Evolutionary conservation across 768 basidiomycete genomes (phyloP).

Genomic region (Termitomyces sp.): DNA sequence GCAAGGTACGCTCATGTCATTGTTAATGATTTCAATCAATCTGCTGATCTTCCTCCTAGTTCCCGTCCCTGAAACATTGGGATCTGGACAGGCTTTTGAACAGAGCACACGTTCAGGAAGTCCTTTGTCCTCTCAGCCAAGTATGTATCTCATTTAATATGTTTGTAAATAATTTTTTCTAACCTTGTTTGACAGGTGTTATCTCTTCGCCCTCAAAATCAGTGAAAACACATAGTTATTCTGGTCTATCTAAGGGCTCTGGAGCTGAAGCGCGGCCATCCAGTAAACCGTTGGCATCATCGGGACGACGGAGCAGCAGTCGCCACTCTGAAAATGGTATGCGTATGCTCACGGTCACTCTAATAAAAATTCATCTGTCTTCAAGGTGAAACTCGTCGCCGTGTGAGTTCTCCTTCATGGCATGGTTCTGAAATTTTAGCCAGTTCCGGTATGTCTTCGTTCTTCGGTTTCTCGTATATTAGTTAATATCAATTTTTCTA

Average conservation of each 20-base stretch:
- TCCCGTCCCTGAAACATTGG: neutral
- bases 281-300: too few species aligned
- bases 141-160: neutral
- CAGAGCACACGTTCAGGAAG: neutral
- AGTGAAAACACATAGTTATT: neutral
- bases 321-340: neutral
- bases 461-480: neutral
- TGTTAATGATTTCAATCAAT: neutral
- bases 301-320: neutral
- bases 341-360: neutral
- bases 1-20: neutral
- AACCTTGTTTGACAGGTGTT: neutral
- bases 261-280: neutral
- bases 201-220: neutral
- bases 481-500: neutral
- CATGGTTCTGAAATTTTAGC: neutral
- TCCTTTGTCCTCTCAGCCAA: neutral
- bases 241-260: neutral
- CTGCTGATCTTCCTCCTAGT: neutral
- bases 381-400: neutral
- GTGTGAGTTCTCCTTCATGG: neutral
- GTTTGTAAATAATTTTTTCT: neutral
- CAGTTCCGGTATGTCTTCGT: neutral
- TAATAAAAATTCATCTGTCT: neutral
- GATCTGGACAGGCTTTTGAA: neutral